These are phyloP conservation scores for Paspalum vaginatum DNA, from an alignment of 176 grass and related monocot genomes.

Conservation along the genomic window DNA sequence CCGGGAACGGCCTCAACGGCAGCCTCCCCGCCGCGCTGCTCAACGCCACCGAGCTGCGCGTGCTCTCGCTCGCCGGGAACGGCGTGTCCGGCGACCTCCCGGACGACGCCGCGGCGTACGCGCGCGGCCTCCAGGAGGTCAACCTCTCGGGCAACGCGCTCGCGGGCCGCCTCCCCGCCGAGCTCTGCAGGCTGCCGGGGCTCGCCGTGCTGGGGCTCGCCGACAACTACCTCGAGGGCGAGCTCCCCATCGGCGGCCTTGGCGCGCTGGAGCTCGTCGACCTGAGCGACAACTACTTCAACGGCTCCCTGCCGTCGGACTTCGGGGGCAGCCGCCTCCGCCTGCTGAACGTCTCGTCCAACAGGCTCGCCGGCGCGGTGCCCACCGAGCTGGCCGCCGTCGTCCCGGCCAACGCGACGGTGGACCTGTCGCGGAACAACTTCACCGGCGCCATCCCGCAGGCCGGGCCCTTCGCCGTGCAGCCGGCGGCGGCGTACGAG, in stretches of 20 bases:
- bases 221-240: conserved; percentile 62
- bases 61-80: conserved; percentile 73
- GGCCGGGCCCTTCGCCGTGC: conserved; percentile 50
- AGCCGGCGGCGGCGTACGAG: conserved; percentile 60
- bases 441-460: conserved; percentile 74
- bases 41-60: conserved; percentile 69
- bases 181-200: conserved; percentile 48
- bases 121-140: conserved; percentile 54
- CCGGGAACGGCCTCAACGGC: conserved; percentile 68
- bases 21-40: conserved; percentile 52
- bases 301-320: conserved; percentile 63
- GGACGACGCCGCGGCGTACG: conserved; percentile 1
- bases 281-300: conserved; percentile 66
- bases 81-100: conserved; percentile 59
- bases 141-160: conserved; percentile 86
- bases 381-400: conserved; percentile 44
- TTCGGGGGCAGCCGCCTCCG: conserved; percentile 56
- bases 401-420: conserved; percentile 56
- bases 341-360: conserved; percentile 71
- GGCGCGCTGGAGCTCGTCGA: conserved; percentile 64
- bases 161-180: conserved; percentile 46
- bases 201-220: conserved; percentile 66
- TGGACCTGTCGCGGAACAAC: conserved; percentile 86
- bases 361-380: conserved; percentile 58
- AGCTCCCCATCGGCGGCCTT: conserved; percentile 57